Evolutionary conservation across 345 rosid species (phyloP).

Genomic region (Clarkia xantiana): DNA sequence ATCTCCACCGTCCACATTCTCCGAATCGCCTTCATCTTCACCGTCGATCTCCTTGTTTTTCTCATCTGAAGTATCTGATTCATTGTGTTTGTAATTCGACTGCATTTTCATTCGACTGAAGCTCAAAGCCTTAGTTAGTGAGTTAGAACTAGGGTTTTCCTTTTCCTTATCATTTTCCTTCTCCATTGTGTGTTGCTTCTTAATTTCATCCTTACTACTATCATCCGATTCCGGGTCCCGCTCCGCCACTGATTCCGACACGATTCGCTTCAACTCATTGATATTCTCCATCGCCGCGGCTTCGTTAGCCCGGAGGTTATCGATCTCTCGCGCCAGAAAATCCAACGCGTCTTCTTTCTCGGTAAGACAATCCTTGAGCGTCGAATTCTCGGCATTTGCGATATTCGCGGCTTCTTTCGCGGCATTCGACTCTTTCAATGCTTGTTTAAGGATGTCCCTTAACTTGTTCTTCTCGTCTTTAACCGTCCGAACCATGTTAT

Average conservation of each 20-base stretch:
- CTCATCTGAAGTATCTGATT: too few relatives aligned
- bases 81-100: constrained; percentile 22
- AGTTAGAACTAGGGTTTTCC: constrained; percentile 6
- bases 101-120: constrained; percentile 39
- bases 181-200: not conserved
- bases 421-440: constrained; percentile 66
- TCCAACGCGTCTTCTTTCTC: constrained; percentile 55
- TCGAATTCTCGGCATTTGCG: constrained; percentile 58
- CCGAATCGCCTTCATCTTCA: constrained; percentile 11
- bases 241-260: constrained; percentile 21
- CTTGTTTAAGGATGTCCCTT: constrained; percentile 75
- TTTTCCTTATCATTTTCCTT: constrained; percentile 10
- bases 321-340: constrained; percentile 44
- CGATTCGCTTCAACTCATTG: constrained; percentile 38
- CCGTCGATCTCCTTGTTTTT: not conserved
- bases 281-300: constrained; percentile 42
- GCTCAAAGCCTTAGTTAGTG: constrained; percentile 29
- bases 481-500: constrained; percentile 21
- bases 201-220: not conserved
- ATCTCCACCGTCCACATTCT: constrained; percentile 10
- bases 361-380: constrained; percentile 43
- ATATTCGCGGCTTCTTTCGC: constrained; percentile 78
- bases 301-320: constrained; percentile 45
- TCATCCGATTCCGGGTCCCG: not conserved
- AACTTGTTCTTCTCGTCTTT: constrained; percentile 57